phyloP scores from a whole-genome alignment of 2,329 filamentous ascomycete genomes.

The Xylaria sp. region DNA sequence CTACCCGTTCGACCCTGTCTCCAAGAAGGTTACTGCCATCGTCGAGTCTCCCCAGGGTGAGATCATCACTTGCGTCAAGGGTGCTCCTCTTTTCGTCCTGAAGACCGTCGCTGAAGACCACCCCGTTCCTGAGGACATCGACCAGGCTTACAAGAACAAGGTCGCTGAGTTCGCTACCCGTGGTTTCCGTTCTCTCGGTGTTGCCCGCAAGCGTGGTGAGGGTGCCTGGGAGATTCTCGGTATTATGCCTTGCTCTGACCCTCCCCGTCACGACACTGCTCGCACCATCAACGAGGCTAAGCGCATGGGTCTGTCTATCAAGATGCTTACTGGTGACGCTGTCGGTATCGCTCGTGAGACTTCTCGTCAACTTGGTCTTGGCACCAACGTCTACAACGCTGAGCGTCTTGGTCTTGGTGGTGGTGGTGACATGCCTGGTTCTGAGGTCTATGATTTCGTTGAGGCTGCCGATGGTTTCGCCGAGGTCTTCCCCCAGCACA shows the following conservation, averaged over 20 bases:
- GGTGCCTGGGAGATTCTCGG: constrained; percentile 88
- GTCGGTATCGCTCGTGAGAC: constrained; percentile 93
- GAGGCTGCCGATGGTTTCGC: constrained; percentile 95
- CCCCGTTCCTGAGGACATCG: constrained; percentile 75
- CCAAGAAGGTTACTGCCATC: constrained; percentile 87
- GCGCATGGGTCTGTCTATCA: constrained; percentile 84
- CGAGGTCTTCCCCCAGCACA: constrained; percentile 94
- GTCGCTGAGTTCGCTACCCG: constrained; percentile 89
- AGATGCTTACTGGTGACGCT: constrained; percentile 95
- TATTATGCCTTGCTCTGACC: constrained; percentile 94
- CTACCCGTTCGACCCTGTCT: constrained; percentile 88
- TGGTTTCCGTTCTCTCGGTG: constrained; percentile 92
- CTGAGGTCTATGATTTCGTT: constrained; percentile 93
- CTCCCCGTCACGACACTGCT: constrained; percentile 87
- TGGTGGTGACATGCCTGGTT: constrained; percentile 90
- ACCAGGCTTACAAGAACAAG: constrained; percentile 88
- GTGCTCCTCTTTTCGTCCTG: constrained; percentile 85
- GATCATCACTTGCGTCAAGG: constrained; percentile 88
- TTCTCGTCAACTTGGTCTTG: constrained; percentile 87
- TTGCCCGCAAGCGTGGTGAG: constrained; percentile 86
- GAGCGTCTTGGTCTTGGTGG: constrained; percentile 90
- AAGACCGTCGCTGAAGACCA: constrained; percentile 88
- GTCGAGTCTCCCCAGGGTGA: constrained; percentile 85
- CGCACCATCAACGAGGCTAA: constrained; percentile 92
- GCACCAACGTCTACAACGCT: constrained; percentile 92